Percentiles rank a stretch among this genome's conserved stretches.
Conservation (phyloP, 2,329 filamentous ascomycete genomes). For the Penicillium sp. region DNA sequence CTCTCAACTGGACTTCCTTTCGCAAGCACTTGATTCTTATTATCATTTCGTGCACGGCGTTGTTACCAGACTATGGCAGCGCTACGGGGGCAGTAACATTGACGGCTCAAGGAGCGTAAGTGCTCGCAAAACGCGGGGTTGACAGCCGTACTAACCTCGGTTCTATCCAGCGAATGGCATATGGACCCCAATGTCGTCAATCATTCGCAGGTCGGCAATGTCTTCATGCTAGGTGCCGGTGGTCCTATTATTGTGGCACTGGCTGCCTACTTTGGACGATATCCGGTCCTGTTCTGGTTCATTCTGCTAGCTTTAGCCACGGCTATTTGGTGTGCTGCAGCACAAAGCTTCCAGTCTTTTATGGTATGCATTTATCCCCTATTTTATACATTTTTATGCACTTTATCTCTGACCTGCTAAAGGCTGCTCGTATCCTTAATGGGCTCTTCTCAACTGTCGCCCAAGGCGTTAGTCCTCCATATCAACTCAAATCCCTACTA, state of each 20-base stretch:
- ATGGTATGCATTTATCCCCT: neutral
- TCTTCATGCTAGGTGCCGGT: slow-evolving; percentile 44
- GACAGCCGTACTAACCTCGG: neutral
- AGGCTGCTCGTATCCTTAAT: slow-evolving; percentile 42
- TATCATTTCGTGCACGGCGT: slow-evolving; percentile 36
- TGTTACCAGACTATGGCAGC: slow-evolving; percentile 43
- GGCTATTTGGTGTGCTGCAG: slow-evolving; percentile 28
- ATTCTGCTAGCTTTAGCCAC: slow-evolving; percentile 35
- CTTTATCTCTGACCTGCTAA: neutral
- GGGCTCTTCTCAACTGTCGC: slow-evolving; percentile 44
- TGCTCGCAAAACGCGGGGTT: neutral
- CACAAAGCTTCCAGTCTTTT: neutral
- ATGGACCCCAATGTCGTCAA: slow-evolving; percentile 39
- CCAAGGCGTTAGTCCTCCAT: slow-evolving; percentile 30
- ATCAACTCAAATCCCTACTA: neutral
- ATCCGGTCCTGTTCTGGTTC: slow-evolving; percentile 43
- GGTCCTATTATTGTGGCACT: slow-evolving; percentile 41
- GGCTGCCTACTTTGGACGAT: slow-evolving; percentile 42
- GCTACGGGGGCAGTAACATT: slow-evolving; percentile 40
- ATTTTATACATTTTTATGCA: too few species aligned
- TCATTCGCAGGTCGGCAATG: slow-evolving; percentile 39
- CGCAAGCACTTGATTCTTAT: slow-evolving; percentile 36
- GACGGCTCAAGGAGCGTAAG: slow-evolving; percentile 34
- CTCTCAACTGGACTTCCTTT: slow-evolving; percentile 34
- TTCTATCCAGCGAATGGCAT: slow-evolving; percentile 28